phyloP scores from a whole-genome alignment of 1,284 basidiomycete genomes.

The Moesziomyces antarcticus region DNA sequence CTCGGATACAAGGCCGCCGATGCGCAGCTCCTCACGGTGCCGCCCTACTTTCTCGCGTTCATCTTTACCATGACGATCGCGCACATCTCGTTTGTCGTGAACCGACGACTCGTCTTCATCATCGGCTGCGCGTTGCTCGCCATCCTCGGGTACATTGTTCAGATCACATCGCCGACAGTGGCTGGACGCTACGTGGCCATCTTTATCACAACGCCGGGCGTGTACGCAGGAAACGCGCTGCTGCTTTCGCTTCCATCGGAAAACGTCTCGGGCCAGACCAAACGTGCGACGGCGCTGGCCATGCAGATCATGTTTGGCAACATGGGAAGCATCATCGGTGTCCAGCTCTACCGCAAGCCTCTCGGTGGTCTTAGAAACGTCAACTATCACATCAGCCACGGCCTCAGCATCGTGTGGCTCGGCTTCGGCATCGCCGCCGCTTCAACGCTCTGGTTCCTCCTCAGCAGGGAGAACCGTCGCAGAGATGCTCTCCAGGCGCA shows the following conservation, averaged over 20 bases:
- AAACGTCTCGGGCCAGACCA: constrained; percentile 78
- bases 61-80: constrained; percentile 69
- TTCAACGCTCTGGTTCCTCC: constrained; percentile 71
- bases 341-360: constrained; percentile 73
- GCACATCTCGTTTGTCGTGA: constrained; percentile 69
- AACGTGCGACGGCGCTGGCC: constrained; percentile 75
- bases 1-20: constrained; percentile 75
- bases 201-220: constrained; percentile 74
- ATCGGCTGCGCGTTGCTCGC: constrained; percentile 72
- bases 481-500: constrained; percentile 16
- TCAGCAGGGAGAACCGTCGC: constrained; percentile 72
- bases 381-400: constrained; percentile 74
- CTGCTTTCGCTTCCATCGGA: constrained; percentile 73
- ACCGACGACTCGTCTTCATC: constrained; percentile 72
- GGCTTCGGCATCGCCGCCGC: constrained; percentile 71
- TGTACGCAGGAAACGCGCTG: constrained; percentile 75
- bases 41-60: constrained; percentile 73
- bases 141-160: constrained; percentile 76
- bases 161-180: constrained; percentile 73
- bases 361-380: constrained; percentile 69
- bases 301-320: constrained; percentile 78
- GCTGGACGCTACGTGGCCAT: constrained; percentile 75
- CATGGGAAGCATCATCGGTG: constrained; percentile 74
- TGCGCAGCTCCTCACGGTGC: constrained; percentile 76
- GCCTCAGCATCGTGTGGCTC: constrained; percentile 61